Evolutionary conservation across 2,329 filamentous ascomycete species (phyloP), one percentile per base, ranked within the genome.

Genomic region (Aspergillus pseudoviridinutans): DNA sequence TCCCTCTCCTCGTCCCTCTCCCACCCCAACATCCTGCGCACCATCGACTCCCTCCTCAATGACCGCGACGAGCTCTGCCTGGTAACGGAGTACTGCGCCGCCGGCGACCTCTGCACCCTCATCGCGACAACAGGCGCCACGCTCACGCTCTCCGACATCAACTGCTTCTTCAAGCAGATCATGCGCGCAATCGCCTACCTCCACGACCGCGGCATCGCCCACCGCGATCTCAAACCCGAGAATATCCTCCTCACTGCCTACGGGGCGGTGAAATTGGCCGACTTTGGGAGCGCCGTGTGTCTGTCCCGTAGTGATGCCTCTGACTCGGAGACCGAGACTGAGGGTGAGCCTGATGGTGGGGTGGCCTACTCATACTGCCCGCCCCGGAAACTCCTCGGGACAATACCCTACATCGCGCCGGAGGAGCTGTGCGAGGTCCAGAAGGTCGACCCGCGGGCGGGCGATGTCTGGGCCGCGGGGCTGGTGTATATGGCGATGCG

Each of bases 181-280:
- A 56, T 73, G 25, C 63, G 66, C 2, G 71, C 65, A 0, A 50
- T 72, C 4, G 52, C 58, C 1, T 72, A 96, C 69, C 91, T 97
- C 32, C 93, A 97, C 70, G 83, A 86, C 2, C 80, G 91, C 28
- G 89, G 88, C 49, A 92, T 96, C 67, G 92, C 97, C 0, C 93
- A 97, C 73, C 89, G 93, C 50, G 92, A 97, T 68, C 84, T 97
- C 65, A 97, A 96, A 71, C 92, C 93, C 0, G 92, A 97, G 67
- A 97, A 97, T 63, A 94, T 97, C 49, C 81, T 97, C 0, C 89
- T 97, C 58, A 84, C 96, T 61, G 83, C 86, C 1, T 80, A 85
- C 2, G 89, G 90, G 54, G 90, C 92, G 61, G 89, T 95, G 27
- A 94, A 95, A 63, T 92, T 97, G 59, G 92, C 92, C 9, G 93